Evolutionary conservation across 2,329 filamentous ascomycete genomes (phyloP).

Genomic region (Aspergillus caelatus): DNA sequence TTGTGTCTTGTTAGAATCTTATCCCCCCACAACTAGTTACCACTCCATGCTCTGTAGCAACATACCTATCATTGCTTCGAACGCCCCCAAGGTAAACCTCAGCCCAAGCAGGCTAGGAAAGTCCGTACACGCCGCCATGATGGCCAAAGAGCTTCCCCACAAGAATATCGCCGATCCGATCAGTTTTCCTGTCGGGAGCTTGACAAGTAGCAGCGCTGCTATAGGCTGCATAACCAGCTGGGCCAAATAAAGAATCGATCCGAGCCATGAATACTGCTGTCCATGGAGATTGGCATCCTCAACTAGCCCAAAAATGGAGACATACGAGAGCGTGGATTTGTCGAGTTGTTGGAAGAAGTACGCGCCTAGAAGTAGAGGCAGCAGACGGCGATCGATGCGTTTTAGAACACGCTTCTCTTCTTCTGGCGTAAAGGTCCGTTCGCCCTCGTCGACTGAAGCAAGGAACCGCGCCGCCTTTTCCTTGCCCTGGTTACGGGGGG

Average conservation of each 20-base stretch:
- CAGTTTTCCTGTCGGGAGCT: conserved; percentile 56
- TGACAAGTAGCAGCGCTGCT: conserved; percentile 50
- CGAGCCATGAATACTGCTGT: conserved; percentile 61
- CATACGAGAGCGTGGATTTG: conserved; percentile 37
- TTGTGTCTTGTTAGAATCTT: background rate
- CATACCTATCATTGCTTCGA: conserved; percentile 32
- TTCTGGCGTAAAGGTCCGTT: conserved; percentile 47
- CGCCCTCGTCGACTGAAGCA: conserved; percentile 10
- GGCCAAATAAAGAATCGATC: conserved; percentile 63
- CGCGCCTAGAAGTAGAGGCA: conserved; percentile 56
- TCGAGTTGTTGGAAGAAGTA: conserved; percentile 64
- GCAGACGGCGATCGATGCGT: conserved; percentile 53
- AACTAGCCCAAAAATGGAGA: conserved; percentile 44
- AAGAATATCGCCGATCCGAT: conserved; percentile 54
- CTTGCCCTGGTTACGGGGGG: background rate
- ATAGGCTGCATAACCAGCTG: conserved; percentile 62
- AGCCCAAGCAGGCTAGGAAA: conserved; percentile 52
- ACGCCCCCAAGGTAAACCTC: conserved; percentile 49
- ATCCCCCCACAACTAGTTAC: background rate
- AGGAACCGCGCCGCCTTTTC: conserved; percentile 19
- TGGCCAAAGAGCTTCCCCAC: conserved; percentile 56
- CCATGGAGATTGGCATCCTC: conserved; percentile 53
- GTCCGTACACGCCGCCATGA: conserved; percentile 56
- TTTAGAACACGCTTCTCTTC: conserved; percentile 46
- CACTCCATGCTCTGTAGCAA: background rate